Evolutionary conservation across 371 early-diverging fungal genomes (phyloP).

Genomic region (Dichotomocladium elegans): DNA sequence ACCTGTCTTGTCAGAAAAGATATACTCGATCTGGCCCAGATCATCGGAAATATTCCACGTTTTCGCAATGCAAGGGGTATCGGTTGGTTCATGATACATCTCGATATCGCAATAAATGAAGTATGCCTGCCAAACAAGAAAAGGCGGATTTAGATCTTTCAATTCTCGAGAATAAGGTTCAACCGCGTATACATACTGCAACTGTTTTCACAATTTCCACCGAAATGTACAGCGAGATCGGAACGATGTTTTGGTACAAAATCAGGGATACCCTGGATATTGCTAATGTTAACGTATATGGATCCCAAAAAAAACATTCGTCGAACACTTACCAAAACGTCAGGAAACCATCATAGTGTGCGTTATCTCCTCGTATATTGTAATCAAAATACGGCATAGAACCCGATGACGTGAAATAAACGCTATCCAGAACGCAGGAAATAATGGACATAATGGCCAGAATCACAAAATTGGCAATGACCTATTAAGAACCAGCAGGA

Average conservation of each 20-base stretch:
- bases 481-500: conserved; percentile 22
- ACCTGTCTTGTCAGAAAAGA: conserved; percentile 96
- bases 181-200: conserved; percentile 44
- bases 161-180: no score
- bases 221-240: conserved; percentile 95
- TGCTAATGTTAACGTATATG: conserved; percentile 51
- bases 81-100: conserved; percentile 78
- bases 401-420: conserved; percentile 41
- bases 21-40: conserved; percentile 91
- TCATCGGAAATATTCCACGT: conserved; percentile 88
- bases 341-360: conserved; percentile 36
- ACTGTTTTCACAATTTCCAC: conserved; percentile 87
- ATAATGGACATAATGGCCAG: conserved; percentile 56
- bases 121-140: conserved; percentile 52
- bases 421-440: conserved; percentile 55
- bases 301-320: conserved; percentile 15
- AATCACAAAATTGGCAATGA: conserved; percentile 41
- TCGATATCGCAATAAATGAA: conserved; percentile 83
- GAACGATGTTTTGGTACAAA: conserved; percentile 65
- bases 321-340: conserved; percentile 41
- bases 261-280: conserved; percentile 54
- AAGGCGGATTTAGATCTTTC: no score
- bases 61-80: conserved; percentile 79
- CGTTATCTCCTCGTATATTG: conserved; percentile 30
- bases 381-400: conserved; percentile 31